Base-by-base conservation (phyloP, 2,329 filamentous ascomycete species). In the Chaetomium sp. region DNA sequence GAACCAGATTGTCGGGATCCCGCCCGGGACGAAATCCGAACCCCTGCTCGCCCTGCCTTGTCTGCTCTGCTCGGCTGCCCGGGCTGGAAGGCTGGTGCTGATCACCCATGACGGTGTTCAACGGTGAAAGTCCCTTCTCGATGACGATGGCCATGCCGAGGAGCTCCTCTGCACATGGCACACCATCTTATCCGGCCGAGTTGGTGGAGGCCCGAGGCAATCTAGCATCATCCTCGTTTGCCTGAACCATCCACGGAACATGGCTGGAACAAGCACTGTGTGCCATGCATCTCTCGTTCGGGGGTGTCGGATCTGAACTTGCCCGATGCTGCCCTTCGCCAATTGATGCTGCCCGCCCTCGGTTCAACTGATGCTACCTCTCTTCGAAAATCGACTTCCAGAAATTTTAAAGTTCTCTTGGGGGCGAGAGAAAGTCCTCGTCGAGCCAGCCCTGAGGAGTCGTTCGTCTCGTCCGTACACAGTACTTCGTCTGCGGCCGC, bases 1-100 rank as follows among this genome's bases (percentile, higher is more conserved):
- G 63, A 58, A 59, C 63, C 63, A 65, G 50, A 65, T 59, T 49
- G 55, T 31, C 49, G 63, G 63, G 63, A 51, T 60, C 8, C 51
- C 33, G 50, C 55, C 42, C 51, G 51, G 31, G 51, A 51, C 19
- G 6, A 23, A 25, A 29, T 42, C 16, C 42, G 38, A 47, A 59
- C 27, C 59, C 58, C 49, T 61, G 57, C 21, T 42, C 38, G 38
- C 16, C 16, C 16, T 42, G 38, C 38, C 38, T 7, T 42, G 4
- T n/a, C 3, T 19, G 3, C 13, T 42, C 13, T 42, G 38, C 38
- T 33, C 7, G 10, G 29, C 47, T 21, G 38, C 1, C 19, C 5
- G 53, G 13, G 45, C 4, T 23, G 33, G 50, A 33, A 50, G 50
- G n/a, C 47, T 13, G 29, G 4, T 25, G 31, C 38, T 42, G 38